Percentiles rank a stretch among this genome's conserved stretches.
These are phyloP conservation scores for Prunus davidiana DNA, from an alignment of 306 rosid species.

Conservation along the genomic window DNA sequence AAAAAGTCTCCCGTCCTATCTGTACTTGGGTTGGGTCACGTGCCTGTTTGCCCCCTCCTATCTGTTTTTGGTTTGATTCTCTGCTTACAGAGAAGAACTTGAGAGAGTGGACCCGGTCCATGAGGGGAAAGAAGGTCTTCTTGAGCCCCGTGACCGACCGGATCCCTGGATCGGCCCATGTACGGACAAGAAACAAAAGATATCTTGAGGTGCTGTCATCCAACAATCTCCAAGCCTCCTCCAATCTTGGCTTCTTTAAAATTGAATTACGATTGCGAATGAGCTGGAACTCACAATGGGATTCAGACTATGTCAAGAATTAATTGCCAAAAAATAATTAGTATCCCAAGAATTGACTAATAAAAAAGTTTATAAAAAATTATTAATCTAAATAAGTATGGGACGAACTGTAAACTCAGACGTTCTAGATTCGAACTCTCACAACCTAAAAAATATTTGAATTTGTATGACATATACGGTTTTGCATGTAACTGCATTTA, in stretches of 20 bases:
- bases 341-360: not conserved
- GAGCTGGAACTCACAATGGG: not conserved
- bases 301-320: not conserved
- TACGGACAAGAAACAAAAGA: slow-evolving; percentile 33
- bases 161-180: slow-evolving; percentile 28
- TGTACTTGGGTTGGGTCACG: no score
- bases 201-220: not conserved
- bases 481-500: not conserved
- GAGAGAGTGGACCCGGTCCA: slow-evolving; percentile 12
- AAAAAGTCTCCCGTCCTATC: no score
- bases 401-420: not conserved
- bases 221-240: not conserved
- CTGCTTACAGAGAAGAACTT: no score
- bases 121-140: slow-evolving; percentile 3
- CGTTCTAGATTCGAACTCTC: not conserved
- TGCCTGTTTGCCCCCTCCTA: no score
- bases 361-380: not conserved
- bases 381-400: not conserved
- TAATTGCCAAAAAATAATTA: not conserved
- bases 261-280: not conserved
- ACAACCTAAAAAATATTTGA: rapidly evolving
- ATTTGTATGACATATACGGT: not conserved
- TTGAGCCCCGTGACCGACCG: slow-evolving; percentile 77
- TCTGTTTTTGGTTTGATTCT: no score
- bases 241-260: not conserved